Base-by-base conservation (phyloP, 2,329 filamentous ascomycete genomes). In the Colletotrichum aenigma region DNA sequence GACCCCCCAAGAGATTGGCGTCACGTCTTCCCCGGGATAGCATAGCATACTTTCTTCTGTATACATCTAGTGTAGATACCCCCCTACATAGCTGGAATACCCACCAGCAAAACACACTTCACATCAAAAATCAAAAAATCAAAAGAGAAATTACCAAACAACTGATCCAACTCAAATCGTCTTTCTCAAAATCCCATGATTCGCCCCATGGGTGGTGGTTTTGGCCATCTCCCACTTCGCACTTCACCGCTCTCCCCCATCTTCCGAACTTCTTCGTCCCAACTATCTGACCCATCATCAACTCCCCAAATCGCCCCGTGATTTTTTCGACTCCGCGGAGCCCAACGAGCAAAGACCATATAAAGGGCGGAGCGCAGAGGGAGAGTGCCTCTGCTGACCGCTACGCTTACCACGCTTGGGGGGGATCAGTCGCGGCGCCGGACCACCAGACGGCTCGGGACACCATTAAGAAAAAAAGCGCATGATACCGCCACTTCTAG, bases 31-130 rank as follows among this genome's bases (percentile, higher is more conserved):
- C 43, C 30, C 30, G 43, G 43, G 43, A 52, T 52, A 52, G 43
- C 43, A 52, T 52, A 13, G 65, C 18, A 36, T 28, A 15, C 7
- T 69, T 69, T 36, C 34, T 61, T 67, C 24, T 69, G 66, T 69
- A 69, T 69, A 69, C 55, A 61, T 60, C 32, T 69, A 69, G 66
- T 69, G 48, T 69, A 69, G 66, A 68, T 68, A 68, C 66, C 66
- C 66, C 66, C 61, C 36, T 28, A 64, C 24, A 16, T 64, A 4
- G 61, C 61, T 24, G 60, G 43, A 21, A 52, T 21, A 52, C 43
- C 43, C 43, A 52, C 43, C 60, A n/a, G 58, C 58, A 34, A 18
- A n/a, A 64, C 30, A 64, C n/a, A 34, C 21, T 24, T 28, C 4
- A 43, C 8, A 30, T 10, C n/a, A 21, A 21, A 28, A 28, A 64